phyloP scores from a whole-genome alignment of 2,329 filamentous ascomycete genomes.

The Paecilomyces niveus region DNA sequence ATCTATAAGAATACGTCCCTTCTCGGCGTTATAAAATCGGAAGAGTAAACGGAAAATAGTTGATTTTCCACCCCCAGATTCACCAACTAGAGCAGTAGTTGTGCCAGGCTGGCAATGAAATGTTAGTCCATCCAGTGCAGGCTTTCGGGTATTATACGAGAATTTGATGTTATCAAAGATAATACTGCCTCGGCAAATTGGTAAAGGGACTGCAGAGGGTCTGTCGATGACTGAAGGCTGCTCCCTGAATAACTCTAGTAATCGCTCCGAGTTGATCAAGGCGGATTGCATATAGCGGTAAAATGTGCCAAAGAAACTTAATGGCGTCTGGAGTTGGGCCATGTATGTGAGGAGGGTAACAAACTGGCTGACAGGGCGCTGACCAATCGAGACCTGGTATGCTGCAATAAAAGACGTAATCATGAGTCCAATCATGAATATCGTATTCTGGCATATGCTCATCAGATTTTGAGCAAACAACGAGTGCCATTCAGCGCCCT shows the following conservation, averaged over 20 bases:
- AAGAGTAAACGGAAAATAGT: conserved; percentile 94
- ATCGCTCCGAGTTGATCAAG: conserved; percentile 93
- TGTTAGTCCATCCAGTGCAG: conserved; percentile 72
- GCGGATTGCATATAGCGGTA: conserved; percentile 93
- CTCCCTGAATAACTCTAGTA: conserved; percentile 94
- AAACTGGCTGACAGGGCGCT: conserved; percentile 62
- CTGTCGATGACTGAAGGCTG: conserved; percentile 82
- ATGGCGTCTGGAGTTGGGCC: conserved; percentile 72
- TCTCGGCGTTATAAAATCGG: conserved; percentile 84
- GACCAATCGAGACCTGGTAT: conserved; percentile 65
- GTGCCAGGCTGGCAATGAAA: conserved; percentile 86
- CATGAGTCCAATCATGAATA: conserved; percentile 71
- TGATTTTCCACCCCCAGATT: conserved; percentile 94
- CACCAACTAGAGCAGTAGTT: conserved; percentile 90
- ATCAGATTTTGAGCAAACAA: conserved; percentile 69
- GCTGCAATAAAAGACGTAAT: conserved; percentile 66
- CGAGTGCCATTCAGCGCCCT: conserved; percentile 68
- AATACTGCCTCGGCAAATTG: conserved; percentile 70
- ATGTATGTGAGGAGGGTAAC: conserved; percentile 69
- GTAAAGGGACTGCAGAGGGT: conserved; percentile 56
- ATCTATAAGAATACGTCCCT: conserved; percentile 77
- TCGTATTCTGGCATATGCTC: conserved; percentile 72
- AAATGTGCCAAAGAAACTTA: conserved; percentile 89
- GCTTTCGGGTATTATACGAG: conserved; percentile 78
- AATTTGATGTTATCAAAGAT: conserved; percentile 85